A percentile compares a stretch with the other conserved stretches of the same genome.
Evolutionary conservation across 768 basidiomycete genomes (phyloP).

Genomic region (Rubroboletus satanas): DNA sequence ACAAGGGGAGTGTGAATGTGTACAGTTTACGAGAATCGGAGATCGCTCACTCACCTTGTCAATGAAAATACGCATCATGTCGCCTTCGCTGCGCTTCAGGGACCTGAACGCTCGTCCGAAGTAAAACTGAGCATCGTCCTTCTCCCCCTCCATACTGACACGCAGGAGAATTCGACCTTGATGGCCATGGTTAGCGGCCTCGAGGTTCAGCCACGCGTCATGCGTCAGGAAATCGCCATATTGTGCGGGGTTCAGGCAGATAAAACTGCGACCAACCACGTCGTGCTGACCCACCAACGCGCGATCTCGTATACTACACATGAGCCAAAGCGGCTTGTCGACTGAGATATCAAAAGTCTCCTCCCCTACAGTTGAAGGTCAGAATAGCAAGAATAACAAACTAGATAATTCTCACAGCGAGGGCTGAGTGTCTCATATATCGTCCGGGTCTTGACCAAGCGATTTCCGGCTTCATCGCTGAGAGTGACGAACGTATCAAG

Average conservation of each 20-base stretch:
- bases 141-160: constrained; percentile 98
- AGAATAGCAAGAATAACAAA: constrained; percentile 2
- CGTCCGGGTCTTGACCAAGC: constrained; percentile 91
- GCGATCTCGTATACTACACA: constrained; percentile 91
- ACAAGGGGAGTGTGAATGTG: background rate
- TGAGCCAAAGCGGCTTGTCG: constrained; percentile 92
- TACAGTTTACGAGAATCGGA: background rate
- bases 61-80: constrained; percentile 94
- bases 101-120: constrained; percentile 95
- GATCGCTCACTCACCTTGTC: constrained; percentile 68
- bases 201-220: constrained; percentile 89
- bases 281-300: constrained; percentile 91
- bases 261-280: constrained; percentile 84
- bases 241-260: constrained; percentile 85
- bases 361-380: constrained; percentile 63
- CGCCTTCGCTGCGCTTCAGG: constrained; percentile 86
- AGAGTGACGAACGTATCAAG: constrained; percentile 92
- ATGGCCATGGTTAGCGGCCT: constrained; percentile 43
- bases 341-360: constrained; percentile 96
- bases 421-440: constrained; percentile 89
- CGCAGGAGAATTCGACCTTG: constrained; percentile 81
- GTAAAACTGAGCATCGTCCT: constrained; percentile 96
- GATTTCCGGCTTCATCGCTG: constrained; percentile 86
- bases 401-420: constrained; percentile 62
- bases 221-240: constrained; percentile 88